Percentiles rank a stretch among this genome's conserved stretches.
These are phyloP conservation scores for Chytridiales sp. DNA, from an alignment of 371 early-diverging fungal genomes.

Conservation along the genomic window DNA sequence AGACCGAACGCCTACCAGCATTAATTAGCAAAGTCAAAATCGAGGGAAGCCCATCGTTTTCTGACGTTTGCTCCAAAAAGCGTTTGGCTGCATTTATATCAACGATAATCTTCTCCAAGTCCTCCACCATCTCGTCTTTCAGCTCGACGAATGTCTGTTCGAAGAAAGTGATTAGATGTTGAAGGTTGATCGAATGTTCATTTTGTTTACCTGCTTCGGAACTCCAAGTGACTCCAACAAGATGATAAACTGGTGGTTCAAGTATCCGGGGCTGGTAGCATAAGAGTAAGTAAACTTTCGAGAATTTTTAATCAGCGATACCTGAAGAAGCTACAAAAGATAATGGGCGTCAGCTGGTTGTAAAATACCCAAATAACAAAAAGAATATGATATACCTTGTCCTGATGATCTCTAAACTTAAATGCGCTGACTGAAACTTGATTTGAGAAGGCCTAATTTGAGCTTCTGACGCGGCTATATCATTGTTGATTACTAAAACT, in stretches of 20 bases:
- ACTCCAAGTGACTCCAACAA: conserved; percentile 67
- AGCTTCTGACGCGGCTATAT: background rate
- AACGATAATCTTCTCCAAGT: conserved; percentile 48
- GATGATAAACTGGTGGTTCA: conserved; percentile 75
- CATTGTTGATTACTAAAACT: conserved; percentile 48
- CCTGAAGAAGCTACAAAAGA: too few relatives aligned
- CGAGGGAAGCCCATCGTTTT: conserved; percentile 57
- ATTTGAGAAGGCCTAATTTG: background rate
- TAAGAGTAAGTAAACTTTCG: too few relatives aligned
- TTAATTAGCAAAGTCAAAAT: conserved; percentile 56
- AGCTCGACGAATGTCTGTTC: conserved; percentile 36
- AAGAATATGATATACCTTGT: background rate
- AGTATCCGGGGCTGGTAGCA: conserved; percentile 54
- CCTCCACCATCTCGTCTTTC: conserved; percentile 47
- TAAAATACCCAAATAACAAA: conserved; percentile 20
- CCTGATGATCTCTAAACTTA: background rate
- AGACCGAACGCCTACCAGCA: conserved; percentile 32
- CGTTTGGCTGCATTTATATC: conserved; percentile 48
- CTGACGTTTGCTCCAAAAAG: conserved; percentile 50
- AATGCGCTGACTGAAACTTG: conserved; percentile 7
- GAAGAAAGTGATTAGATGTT: background rate
- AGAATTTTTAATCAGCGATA: too few relatives aligned
- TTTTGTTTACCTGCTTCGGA: conserved; percentile 53
- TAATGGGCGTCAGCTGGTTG: too few relatives aligned
- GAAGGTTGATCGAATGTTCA: background rate